phyloP scores from a whole-genome alignment of 129 eudicot genomes.

The Smallanthus sonchifolius region DNA sequence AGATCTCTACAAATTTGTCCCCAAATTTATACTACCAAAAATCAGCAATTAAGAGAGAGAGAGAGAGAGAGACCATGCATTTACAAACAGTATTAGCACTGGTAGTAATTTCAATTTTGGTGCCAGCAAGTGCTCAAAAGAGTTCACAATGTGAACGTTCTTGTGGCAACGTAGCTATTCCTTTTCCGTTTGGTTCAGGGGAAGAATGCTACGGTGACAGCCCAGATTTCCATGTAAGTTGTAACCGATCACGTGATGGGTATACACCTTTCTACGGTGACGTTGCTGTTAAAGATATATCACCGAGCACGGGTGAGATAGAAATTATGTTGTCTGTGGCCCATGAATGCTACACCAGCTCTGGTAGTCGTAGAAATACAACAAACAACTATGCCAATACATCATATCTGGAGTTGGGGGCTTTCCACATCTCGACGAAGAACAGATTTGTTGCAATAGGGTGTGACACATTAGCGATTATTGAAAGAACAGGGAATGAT shows the following conservation, averaged over 20 bases:
- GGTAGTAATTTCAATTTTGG: neutral
- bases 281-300: no score
- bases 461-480: conserved; percentile 5
- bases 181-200: no score
- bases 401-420: no score
- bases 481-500: neutral
- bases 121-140: neutral
- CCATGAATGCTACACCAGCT: conserved; percentile 9
- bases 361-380: neutral
- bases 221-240: no score
- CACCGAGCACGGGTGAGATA: conserved; percentile 13
- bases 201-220: no score
- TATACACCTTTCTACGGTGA: no score
- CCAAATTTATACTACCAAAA: neutral
- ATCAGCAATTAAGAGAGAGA: neutral
- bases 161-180: no score
- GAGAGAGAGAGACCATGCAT: neutral
- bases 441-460: conserved; percentile 30
- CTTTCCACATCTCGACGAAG: conserved; percentile 1
- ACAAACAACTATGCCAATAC: no score
- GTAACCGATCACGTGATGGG: no score
- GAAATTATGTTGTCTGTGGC: neutral
- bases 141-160: no score
- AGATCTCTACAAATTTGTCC: no score
- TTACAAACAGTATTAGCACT: neutral